phyloP scores from a whole-genome alignment of 139 green algal genomes.

The Picochlorum sp. region DNA sequence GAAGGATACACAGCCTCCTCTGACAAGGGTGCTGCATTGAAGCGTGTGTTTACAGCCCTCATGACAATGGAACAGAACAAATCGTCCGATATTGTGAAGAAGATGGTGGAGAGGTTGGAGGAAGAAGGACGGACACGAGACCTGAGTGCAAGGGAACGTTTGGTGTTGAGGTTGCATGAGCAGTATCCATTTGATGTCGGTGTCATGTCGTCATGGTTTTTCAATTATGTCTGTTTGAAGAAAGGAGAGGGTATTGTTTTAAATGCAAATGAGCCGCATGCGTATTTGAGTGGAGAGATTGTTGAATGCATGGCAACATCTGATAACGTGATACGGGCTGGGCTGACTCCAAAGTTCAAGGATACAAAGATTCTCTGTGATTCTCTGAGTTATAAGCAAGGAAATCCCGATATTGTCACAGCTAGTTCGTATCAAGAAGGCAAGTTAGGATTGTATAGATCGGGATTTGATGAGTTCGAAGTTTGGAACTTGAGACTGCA shows the following conservation, averaged over 20 bases:
- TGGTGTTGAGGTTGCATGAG: conserved; percentile 72
- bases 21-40: conserved; percentile 30
- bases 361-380: conserved; percentile 76
- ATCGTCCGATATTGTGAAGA: not conserved
- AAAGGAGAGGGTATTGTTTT: conserved; percentile 75
- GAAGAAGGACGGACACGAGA: not conserved
- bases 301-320: conserved; percentile 91
- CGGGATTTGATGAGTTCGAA: conserved; percentile 85
- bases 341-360: conserved; percentile 91
- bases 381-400: conserved; percentile 82
- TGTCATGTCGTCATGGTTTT: conserved; percentile 83
- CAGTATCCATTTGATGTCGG: conserved; percentile 96
- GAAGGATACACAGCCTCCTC: not conserved
- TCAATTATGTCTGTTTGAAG: conserved; percentile 73
- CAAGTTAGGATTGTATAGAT: conserved; percentile 12
- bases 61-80: conserved; percentile 57
- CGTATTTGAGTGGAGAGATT: conserved; percentile 81
- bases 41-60: conserved; percentile 66
- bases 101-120: conserved; percentile 5
- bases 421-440: not conserved
- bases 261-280: conserved; percentile 92
- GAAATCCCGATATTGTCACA: conserved; percentile 14
- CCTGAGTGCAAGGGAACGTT: conserved; percentile 52
- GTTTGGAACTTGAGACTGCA: conserved; percentile 71
- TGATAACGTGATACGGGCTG: conserved; percentile 96